Base-by-base conservation (phyloP, 306 rosid species). In the Vigna unguiculata region DNA sequence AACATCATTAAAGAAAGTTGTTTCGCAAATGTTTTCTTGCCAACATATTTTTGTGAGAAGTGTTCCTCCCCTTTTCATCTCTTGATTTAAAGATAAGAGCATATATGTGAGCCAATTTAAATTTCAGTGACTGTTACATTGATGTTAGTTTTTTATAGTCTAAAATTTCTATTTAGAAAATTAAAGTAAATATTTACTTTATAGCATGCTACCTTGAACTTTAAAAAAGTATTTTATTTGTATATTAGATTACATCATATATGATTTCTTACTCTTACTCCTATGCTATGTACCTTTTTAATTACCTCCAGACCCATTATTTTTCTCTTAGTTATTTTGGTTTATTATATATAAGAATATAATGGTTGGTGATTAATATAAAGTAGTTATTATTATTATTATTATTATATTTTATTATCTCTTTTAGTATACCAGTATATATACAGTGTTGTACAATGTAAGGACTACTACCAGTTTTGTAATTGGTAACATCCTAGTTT, bases 401-500 rank as follows among this genome's bases (percentile, higher is more conserved):
- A 22, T 58, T 58, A 7, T 59, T 6, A 28, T 14, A 19, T 28
- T 30, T 11, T 61, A 16, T 32, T 8, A 6, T 34, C 9, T 34
- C 40, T 34, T 34, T 34, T 6, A 6, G 16, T 60, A 60, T 4
- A 55, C 32, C 7, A 45, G 34, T 34, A 62, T 62, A n/a, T n/a
- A n/a, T 15, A 34, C 47, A 61, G 21, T n/a, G 34, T 16, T 8
- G 32, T 8, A 34, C 5, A 32, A 19, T 16, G 40, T 21, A 34
- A 9, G 53, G 48, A 43, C 38, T 66, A 4, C 1, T 4, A 4
- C 19, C 7, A 48, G 12, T 52, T 19, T 47, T 61, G 41, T 51
- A 63, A 22, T 20, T 30, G 49, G 20, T 64, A 64, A 36, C 71
- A 77, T 77, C 30, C 7, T 52, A 15, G 8, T 55, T 55, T 13